Percentiles rank a stretch among this genome's conserved stretches.
These are phyloP conservation scores for Coemansia sp. DNA, from an alignment of 192 early-diverging fungal genomes.

Conservation along the genomic window DNA sequence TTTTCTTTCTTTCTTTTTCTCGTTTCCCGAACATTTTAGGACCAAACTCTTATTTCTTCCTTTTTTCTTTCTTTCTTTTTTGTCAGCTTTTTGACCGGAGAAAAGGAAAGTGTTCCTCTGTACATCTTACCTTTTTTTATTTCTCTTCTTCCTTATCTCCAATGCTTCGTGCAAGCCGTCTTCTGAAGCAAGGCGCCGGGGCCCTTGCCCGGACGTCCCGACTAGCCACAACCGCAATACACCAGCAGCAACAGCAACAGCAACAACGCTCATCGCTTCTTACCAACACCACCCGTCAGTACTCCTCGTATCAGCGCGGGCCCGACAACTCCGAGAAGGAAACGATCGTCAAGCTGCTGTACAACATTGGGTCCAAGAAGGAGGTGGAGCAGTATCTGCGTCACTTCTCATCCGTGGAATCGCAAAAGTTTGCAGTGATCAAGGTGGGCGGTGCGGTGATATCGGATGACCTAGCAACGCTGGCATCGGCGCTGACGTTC, in stretches of 20 bases:
- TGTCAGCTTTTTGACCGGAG: background rate
- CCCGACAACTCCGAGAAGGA: constrained; percentile 64
- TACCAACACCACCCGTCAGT: constrained; percentile 7
- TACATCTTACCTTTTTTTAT: constrained; percentile 4
- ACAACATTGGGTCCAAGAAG: constrained; percentile 99
- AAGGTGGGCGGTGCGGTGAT: constrained; percentile 98
- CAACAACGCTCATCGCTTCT: too few relatives aligned
- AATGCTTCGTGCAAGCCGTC: constrained; percentile 46
- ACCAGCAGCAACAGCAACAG: background rate
- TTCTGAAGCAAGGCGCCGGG: constrained; percentile 38
- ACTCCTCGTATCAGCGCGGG: constrained; percentile 28
- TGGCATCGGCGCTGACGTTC: constrained; percentile 95
- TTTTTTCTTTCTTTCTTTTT: constrained; percentile 15
- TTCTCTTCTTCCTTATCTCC: constrained; percentile 3
- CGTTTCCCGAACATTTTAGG: background rate
- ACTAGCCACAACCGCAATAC: background rate
- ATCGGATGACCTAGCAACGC: constrained; percentile 91
- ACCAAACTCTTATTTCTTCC: constrained; percentile 7
- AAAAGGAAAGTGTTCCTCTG: background rate
- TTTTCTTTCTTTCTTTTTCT: background rate
- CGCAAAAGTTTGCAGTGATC: constrained; percentile 99
- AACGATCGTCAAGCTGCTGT: constrained; percentile 85
- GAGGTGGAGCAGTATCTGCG: constrained; percentile 98
- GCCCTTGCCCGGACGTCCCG: constrained; percentile 24
- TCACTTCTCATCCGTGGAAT: constrained; percentile 96